Conservation (phyloP, 192 early-diverging fungal genomes). For the Spinellus fusiger region DNA sequence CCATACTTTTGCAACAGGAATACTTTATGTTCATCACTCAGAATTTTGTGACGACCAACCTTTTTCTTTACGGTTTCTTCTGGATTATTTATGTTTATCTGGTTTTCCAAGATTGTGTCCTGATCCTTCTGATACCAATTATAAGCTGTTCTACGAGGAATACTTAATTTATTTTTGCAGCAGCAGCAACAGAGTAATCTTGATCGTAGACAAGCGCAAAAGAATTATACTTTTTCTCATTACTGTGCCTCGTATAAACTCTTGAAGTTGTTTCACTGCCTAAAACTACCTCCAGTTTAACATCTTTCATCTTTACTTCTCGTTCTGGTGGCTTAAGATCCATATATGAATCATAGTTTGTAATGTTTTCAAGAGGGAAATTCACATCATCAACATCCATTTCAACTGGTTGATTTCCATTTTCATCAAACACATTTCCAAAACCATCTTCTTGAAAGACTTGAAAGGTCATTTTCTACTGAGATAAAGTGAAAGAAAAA, state of each 20-base stretch:
- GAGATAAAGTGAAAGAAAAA: too few species aligned
- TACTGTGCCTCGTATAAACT: conserved; percentile 1
- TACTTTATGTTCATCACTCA: conserved; percentile 2
- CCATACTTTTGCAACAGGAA: conserved; percentile 1
- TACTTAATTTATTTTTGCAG: not conserved
- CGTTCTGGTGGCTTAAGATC: not conserved
- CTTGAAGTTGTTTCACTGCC: not conserved
- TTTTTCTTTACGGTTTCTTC: conserved; percentile 1
- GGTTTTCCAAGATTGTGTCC: not conserved
- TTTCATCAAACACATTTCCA: not conserved
- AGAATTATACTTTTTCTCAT: conserved; percentile 1
- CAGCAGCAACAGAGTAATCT: not conserved
- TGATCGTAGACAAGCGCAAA: not conserved
- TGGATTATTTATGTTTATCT: not conserved
- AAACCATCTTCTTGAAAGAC: not conserved
- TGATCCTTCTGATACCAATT: conserved; percentile 1
- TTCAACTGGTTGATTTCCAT: conserved; percentile 3
- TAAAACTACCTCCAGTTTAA: not conserved
- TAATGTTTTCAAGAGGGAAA: not conserved
- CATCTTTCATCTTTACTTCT: not conserved
- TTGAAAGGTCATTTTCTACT: not conserved
- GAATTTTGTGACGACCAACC: too few species aligned
- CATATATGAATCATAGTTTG: not conserved
- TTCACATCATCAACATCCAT: too few species aligned
- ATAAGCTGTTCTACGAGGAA: not conserved